Conservation (phyloP, 2,329 filamentous ascomycete species). For the Coniochaeta sp. region DNA sequence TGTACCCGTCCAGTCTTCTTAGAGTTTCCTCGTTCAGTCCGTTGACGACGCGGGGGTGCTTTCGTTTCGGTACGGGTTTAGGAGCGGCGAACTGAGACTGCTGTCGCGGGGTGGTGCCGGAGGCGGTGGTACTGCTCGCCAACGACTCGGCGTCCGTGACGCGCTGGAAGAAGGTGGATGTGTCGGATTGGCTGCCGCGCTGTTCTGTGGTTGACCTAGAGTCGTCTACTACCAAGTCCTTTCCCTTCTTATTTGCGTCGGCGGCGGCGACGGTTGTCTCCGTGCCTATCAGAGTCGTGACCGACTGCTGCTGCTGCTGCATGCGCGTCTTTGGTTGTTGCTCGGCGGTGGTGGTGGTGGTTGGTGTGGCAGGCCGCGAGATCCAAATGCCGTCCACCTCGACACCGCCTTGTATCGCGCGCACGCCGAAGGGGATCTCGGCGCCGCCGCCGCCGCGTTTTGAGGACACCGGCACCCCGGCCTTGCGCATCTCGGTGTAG, state of each 20-base stretch:
- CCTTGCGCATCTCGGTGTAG: slow-evolving; percentile 46
- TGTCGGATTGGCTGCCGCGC: slow-evolving; percentile 6
- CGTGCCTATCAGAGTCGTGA: slow-evolving; percentile 10
- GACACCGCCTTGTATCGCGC: slow-evolving; percentile 75
- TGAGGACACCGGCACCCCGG: slow-evolving; percentile 34
- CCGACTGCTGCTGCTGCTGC: no score
- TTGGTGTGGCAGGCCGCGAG: slow-evolving; percentile 41
- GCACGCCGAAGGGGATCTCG: slow-evolving; percentile 78
- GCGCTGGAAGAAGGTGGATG: slow-evolving; percentile 8
- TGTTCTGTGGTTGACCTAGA: neutral
- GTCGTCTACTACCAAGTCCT: slow-evolving; percentile 4
- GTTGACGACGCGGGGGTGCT: neutral
- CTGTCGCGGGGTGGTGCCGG: slow-evolving; percentile 8
- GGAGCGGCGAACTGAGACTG: slow-evolving; percentile 10
- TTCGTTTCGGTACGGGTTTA: slow-evolving; percentile 5
- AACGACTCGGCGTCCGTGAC: slow-evolving; percentile 8
- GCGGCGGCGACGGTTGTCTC: no score
- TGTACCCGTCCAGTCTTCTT: slow-evolving; percentile 16
- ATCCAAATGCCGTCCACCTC: slow-evolving; percentile 83
- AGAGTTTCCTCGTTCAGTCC: slow-evolving; percentile 19
- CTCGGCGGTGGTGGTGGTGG: slow-evolving; percentile 10
- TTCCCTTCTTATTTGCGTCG: slow-evolving; percentile 10
- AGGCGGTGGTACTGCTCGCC: slow-evolving; percentile 5
- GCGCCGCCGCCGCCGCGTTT: slow-evolving; percentile 36
- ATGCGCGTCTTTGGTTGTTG: slow-evolving; percentile 11